Base-by-base conservation (phyloP, 345 rosid genomes). In the Trapa bicornis region DNA sequence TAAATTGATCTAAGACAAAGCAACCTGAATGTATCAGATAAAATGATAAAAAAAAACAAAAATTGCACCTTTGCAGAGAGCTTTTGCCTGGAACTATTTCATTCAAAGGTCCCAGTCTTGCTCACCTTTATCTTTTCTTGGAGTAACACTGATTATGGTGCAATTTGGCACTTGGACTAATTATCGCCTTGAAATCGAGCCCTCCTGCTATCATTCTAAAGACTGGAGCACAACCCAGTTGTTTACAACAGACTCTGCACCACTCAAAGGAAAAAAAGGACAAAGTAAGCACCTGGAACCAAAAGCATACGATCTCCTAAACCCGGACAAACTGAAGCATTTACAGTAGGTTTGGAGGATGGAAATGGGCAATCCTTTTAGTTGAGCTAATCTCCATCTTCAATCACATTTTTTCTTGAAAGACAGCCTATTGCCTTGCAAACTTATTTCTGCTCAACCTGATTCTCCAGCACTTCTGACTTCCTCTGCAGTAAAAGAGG, bases 271-370 rank as follows among this genome's bases (percentile, higher is more conserved):
- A 56, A 71, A 74, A 56, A 71, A 74, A 78, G 67, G 61, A 39
- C 80, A 79, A 86, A 80, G 73, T 78, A 70, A 77, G 71, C 86
- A 82, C 87, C 78, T 80, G 39, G 66, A 75, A 75, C 70, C 71
- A 82, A 81, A 22, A 70, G 82, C 69, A 71, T 67, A 69, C 53
- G 41, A 74, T 71, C 81, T 61, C 75, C 79, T 74, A 77, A 58
- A 67, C 72, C 68, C 76, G 71, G 72, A 76, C 61, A 69, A 70
- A 64, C 64, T 29, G 75, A 70, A 37, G 65, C 65, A 84, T 80
- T 74, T 80, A 80, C 86, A 79, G 71, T 67, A 73, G 60, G 62
- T 66, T 37, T 43, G 68, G 61, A 67, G 29, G 35, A 67, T 68
- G 37, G 33, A 58, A 32, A 58, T n/a, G 37, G 37, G 38, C 32